These are phyloP conservation scores for Pontederia paniculata DNA, from an alignment of 176 grass and related monocot species.

Conservation along the genomic window DNA sequence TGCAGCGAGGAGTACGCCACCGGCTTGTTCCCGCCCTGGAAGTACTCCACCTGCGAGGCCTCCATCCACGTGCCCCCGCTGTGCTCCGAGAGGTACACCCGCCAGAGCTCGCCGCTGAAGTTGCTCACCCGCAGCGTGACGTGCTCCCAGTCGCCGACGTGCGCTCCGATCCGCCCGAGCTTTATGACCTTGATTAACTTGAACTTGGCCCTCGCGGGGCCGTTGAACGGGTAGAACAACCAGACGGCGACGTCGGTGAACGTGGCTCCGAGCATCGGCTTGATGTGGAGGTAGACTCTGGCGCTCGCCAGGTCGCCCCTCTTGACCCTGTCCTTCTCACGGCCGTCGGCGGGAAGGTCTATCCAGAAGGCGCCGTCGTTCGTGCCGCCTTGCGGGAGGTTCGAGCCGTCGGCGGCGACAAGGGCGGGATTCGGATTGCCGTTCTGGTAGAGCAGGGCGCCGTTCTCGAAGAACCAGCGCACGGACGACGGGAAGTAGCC, in stretches of 20 bases:
- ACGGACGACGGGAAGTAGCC: constrained; percentile 47
- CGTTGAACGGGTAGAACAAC: constrained; percentile 81
- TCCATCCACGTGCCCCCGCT: constrained; percentile 44
- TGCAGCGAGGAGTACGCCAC: constrained; percentile 46
- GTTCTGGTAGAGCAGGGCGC: constrained; percentile 60
- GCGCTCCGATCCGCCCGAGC: constrained; percentile 60
- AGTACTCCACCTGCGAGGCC: constrained; percentile 55
- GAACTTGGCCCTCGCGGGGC: constrained; percentile 53
- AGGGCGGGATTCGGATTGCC: constrained; percentile 27
- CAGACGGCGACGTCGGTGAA: constrained; percentile 58
- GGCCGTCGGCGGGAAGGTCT: constrained; percentile 39
- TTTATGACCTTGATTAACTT: constrained; percentile 20
- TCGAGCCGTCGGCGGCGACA: constrained; percentile 47
- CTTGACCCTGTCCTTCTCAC: constrained; percentile 32
- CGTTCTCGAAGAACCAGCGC: constrained; percentile 72
- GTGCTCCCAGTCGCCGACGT: constrained; percentile 92
- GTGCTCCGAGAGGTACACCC: constrained; percentile 57
- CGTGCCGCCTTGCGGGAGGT: constrained; percentile 52
- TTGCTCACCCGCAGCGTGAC: constrained; percentile 70
- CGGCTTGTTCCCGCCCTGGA: constrained; percentile 24
- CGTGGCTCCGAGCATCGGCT: constrained; percentile 77
- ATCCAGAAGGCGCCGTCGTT: constrained; percentile 70
- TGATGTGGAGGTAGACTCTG: constrained; percentile 53
- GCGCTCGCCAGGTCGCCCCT: constrained; percentile 43
- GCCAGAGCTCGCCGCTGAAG: constrained; percentile 45